Evolutionary conservation across 2,329 filamentous ascomycete genomes (phyloP).

Genomic region (Colletotrichum shisoi): DNA sequence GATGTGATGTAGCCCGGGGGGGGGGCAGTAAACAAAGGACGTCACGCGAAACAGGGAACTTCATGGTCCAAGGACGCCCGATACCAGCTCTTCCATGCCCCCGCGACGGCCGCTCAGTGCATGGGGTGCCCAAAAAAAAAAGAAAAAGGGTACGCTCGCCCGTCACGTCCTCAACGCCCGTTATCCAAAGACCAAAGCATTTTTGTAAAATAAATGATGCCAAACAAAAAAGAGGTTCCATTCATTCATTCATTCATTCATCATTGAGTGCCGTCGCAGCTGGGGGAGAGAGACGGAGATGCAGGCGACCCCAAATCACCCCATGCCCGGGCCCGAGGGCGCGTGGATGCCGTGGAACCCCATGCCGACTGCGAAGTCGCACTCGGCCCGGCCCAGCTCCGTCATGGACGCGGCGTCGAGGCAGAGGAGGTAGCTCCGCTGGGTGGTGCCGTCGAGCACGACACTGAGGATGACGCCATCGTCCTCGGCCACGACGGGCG

Average conservation of each 20-base stretch:
- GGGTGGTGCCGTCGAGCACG: constrained; percentile 67
- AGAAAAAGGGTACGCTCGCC: too few species aligned
- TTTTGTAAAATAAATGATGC: too few species aligned
- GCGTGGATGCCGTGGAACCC: constrained; percentile 71
- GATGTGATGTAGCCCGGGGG: too few species aligned
- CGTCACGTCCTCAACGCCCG: background rate
- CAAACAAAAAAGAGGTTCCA: too few species aligned
- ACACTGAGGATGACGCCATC: constrained; percentile 69
- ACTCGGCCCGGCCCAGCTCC: constrained; percentile 71
- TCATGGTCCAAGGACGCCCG: too few species aligned
- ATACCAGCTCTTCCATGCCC: background rate
- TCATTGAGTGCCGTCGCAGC: too few species aligned
- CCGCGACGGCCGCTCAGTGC: background rate
- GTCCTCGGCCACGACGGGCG: constrained; percentile 59
- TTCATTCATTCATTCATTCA: too few species aligned
- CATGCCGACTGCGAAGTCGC: constrained; percentile 66
- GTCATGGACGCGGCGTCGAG: constrained; percentile 68
- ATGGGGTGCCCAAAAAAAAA: background rate
- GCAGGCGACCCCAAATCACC: background rate
- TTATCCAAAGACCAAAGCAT: too few species aligned
- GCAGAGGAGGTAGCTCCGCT: constrained; percentile 71
- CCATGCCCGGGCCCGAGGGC: constrained; percentile 22
- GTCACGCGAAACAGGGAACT: too few species aligned
- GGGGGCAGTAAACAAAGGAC: too few species aligned
- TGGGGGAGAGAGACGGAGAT: background rate